These are phyloP conservation scores for Stephania yunnanensis DNA, from an alignment of 164 flowering plant genomes.

Conservation along the genomic window DNA sequence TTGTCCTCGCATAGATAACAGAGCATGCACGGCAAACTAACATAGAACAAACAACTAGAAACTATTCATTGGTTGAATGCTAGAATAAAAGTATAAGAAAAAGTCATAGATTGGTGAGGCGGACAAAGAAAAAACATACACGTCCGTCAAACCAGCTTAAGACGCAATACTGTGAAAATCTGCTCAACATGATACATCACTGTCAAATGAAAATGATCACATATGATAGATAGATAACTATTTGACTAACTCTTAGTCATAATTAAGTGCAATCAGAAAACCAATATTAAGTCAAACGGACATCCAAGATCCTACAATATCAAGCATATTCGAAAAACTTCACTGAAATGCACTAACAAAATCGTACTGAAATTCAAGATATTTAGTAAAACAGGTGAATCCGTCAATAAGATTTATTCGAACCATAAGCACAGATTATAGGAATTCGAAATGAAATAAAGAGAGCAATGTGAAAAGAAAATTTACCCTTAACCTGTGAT, in stretches of 20 bases:
- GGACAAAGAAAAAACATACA: neutral
- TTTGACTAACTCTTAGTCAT: neutral
- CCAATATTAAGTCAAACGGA: neutral
- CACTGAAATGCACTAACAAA: neutral
- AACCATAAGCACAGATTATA: neutral
- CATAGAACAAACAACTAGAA: neutral
- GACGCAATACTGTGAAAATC: neutral
- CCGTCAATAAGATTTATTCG: neutral
- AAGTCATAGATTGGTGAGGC: neutral
- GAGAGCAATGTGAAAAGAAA: neutral
- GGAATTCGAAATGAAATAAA: neutral
- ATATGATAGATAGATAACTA: neutral
- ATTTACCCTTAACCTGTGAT: slow-evolving; percentile 73
- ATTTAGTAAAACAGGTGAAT: neutral
- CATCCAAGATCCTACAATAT: neutral
- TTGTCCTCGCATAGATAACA: no score
- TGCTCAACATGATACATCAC: neutral
- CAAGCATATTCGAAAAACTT: neutral
- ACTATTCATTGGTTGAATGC: neutral
- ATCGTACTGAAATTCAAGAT: neutral
- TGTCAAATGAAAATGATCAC: neutral
- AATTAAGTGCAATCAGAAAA: no score
- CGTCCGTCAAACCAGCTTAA: neutral
- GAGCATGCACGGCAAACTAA: neutral
- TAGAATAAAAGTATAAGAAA: no score